Conservation (phyloP, 169 alveolate genomes). For the Eimeria falciformis region DNA sequence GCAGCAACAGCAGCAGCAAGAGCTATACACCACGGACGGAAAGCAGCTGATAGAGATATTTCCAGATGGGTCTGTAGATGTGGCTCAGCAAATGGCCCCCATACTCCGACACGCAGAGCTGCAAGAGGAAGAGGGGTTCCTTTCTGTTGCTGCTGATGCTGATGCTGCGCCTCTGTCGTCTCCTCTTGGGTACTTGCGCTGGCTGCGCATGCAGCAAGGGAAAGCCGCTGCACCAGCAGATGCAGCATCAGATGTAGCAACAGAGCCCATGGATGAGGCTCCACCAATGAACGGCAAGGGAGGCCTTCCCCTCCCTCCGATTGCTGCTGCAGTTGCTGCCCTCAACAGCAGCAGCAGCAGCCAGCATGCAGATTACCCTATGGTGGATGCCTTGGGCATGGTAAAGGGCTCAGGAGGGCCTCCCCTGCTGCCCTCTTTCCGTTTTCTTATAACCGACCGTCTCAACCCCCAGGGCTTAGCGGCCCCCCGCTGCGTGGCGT, state of each 20-base stretch:
- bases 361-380: background rate
- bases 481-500: constrained; percentile 36
- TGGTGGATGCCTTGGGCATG: background rate
- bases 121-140: constrained; percentile 52
- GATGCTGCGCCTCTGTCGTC: background rate
- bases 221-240: constrained; percentile 12
- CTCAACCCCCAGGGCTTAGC: background rate
- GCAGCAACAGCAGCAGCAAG: constrained; percentile 70
- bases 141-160: background rate
- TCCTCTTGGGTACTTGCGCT: constrained; percentile 28
- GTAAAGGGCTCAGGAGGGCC: constrained; percentile 40
- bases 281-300: too few species aligned
- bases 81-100: constrained; percentile 53
- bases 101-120: constrained; percentile 51
- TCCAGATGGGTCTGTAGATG: constrained; percentile 17
- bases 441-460: background rate
- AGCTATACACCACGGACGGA: constrained; percentile 57
- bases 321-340: constrained; percentile 46
- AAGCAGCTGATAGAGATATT: constrained; percentile 29
- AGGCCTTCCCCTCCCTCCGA: too few species aligned
- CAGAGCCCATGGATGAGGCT: too few species aligned
- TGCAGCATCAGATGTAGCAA: constrained; percentile 38
- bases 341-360: constrained; percentile 43
- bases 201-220: constrained; percentile 24
- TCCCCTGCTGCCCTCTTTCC: constrained; percentile 2